Conservation (phyloP, 805 yeast species). For the Candida mattraensis region DNA sequence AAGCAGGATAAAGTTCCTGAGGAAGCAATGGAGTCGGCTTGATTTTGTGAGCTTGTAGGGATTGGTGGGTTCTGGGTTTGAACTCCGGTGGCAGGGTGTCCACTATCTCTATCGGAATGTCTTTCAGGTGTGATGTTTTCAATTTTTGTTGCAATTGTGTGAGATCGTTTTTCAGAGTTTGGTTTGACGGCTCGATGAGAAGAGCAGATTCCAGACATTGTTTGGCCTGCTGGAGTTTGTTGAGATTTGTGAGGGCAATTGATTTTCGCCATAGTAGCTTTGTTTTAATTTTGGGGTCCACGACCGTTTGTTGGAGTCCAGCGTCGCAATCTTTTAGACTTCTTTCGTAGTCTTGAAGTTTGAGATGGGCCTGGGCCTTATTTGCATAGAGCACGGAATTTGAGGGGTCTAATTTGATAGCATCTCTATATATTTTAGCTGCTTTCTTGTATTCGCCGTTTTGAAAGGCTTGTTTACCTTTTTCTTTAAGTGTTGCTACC, state of each 20-base stretch:
- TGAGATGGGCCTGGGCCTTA: slow-evolving; percentile 63
- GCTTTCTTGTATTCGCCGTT: slow-evolving; percentile 49
- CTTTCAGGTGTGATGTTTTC: neutral
- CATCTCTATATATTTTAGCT: slow-evolving; percentile 52
- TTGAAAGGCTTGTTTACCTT: slow-evolving; percentile 57
- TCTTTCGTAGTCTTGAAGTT: slow-evolving; percentile 46
- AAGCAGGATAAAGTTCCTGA: slow-evolving; percentile 23
- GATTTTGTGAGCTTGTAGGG: neutral
- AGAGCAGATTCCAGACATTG: slow-evolving; percentile 33
- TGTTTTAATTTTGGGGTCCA: slow-evolving; percentile 34
- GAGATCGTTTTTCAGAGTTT: slow-evolving; percentile 8
- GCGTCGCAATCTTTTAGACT: slow-evolving; percentile 50
- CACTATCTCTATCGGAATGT: slow-evolving; percentile 8
- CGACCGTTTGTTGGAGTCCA: slow-evolving; percentile 39
- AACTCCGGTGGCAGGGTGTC: slow-evolving; percentile 8
- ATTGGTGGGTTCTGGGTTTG: neutral
- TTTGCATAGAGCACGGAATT: slow-evolving; percentile 66
- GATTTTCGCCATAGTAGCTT: slow-evolving; percentile 57
- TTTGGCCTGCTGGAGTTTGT: slow-evolving; percentile 30
- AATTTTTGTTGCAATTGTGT: slow-evolving; percentile 1
- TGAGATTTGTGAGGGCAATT: slow-evolving; percentile 36
- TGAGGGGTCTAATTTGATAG: slow-evolving; percentile 46
- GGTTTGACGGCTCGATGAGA: slow-evolving; percentile 8
- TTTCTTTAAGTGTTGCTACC: slow-evolving; percentile 35
- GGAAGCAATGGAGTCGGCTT: slow-evolving; percentile 36